A percentile compares a stretch with the other conserved stretches of the same genome.
Evolutionary conservation across 768 basidiomycete genomes (phyloP).

Genomic region (Pisolithus tinctorius): DNA sequence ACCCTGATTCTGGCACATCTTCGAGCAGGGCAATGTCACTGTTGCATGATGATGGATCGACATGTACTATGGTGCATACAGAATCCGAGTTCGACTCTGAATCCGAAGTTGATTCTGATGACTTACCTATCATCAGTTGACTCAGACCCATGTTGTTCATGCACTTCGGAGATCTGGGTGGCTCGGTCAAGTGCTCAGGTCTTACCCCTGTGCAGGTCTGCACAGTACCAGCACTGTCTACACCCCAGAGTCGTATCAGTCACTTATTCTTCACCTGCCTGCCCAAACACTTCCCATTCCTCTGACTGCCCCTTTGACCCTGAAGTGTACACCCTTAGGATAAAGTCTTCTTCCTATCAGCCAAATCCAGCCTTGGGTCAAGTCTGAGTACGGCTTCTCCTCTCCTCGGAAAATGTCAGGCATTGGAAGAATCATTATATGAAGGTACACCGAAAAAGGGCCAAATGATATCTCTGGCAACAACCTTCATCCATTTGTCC

Average conservation of each 20-base stretch:
- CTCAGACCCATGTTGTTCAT: slow-evolving; percentile 25
- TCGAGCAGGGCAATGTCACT: slow-evolving; percentile 8
- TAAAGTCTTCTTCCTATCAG: slow-evolving; percentile 22
- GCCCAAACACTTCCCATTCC: slow-evolving; percentile 20
- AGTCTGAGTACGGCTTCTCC: slow-evolving; percentile 8
- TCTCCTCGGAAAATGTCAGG: slow-evolving; percentile 40
- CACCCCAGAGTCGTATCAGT: slow-evolving; percentile 27
- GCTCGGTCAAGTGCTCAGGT: slow-evolving; percentile 2
- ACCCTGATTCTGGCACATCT: slow-evolving; percentile 7
- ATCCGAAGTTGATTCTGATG: not conserved
- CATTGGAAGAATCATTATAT: slow-evolving; percentile 29
- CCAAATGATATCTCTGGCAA: slow-evolving; percentile 6
- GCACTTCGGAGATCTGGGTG: not conserved
- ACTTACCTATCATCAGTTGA: slow-evolving; percentile 19
- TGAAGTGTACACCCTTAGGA: slow-evolving; percentile 20
- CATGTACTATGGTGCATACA: not conserved
- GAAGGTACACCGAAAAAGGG: slow-evolving; percentile 21
- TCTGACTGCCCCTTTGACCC: slow-evolving; percentile 26
- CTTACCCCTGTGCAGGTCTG: slow-evolving; percentile 4
- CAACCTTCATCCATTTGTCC: slow-evolving; percentile 25
- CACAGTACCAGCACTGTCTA: slow-evolving; percentile 22
- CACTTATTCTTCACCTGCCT: slow-evolving; percentile 22
- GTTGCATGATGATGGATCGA: slow-evolving; percentile 2
- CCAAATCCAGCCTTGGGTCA: slow-evolving; percentile 27
- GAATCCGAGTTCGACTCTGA: not conserved